Conservation (phyloP, 1,284 basidiomycete genomes). For the Schizophyllum commune region DNA sequence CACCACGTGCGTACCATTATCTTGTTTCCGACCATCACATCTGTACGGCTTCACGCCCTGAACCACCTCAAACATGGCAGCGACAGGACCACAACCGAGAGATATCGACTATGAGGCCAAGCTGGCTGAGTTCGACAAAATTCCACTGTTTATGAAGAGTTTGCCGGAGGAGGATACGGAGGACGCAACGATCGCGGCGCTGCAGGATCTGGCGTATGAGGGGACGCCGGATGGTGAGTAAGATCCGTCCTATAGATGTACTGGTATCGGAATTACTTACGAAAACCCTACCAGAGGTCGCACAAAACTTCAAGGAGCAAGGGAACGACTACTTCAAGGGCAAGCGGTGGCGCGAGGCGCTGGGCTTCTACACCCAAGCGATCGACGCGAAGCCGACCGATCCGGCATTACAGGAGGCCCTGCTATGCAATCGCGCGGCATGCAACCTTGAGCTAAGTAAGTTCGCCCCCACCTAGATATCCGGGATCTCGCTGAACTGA, state of each 20-base stretch:
- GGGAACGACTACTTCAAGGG: conserved; percentile 92
- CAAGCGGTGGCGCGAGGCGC: conserved; percentile 81
- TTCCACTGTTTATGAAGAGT: conserved; percentile 90
- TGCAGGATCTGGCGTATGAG: conserved; percentile 83
- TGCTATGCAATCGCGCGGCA: conserved; percentile 88
- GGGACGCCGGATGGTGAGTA: conserved; percentile 88
- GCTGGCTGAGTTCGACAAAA: conserved; percentile 43
- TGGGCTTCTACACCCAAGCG: conserved; percentile 87
- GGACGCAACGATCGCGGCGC: conserved; percentile 68
- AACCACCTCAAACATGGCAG: too few species aligned
- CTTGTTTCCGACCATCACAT: too few species aligned
- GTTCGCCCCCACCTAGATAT: conserved; percentile 16
- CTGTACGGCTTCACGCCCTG: too few species aligned
- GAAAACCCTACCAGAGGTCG: conserved; percentile 58
- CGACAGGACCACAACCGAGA: conserved; percentile 15
- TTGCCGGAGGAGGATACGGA: conserved; percentile 65
- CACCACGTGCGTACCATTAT: too few species aligned
- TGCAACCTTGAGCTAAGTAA: conserved; percentile 85
- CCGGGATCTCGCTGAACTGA: conserved; percentile 1
- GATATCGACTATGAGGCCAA: conserved; percentile 35
- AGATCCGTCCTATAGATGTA: conserved; percentile 9
- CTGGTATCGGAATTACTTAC: not conserved
- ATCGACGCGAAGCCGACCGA: conserved; percentile 78
- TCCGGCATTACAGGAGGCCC: conserved; percentile 49
- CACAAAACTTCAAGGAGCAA: conserved; percentile 89